Base-by-base conservation (phyloP, 768 basidiomycete species). In the Tricholoma sp. region DNA sequence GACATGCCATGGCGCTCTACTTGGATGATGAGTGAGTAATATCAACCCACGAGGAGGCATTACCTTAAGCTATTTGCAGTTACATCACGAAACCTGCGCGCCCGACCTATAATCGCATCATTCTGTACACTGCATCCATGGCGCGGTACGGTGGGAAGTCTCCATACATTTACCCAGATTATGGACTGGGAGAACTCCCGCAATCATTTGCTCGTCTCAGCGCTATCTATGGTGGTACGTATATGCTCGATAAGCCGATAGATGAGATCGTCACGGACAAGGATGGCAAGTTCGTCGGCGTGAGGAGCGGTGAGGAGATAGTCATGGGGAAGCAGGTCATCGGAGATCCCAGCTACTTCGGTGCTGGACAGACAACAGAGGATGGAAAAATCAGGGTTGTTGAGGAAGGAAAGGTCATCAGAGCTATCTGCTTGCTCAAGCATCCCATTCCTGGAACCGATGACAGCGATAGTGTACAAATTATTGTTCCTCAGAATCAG, bases 401-500 rank as follows among this genome's bases (percentile, higher is more conserved):
- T 24, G 94, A 98, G 73, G 89, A 94, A 60, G 89, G 90, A 62
- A 95, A 90, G 74, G 97, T 98, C 62, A 82, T 99, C 64, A 80
- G 97, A 52, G 97, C 96, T 4, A 99, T 99, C 68, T 98, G 97
- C 77, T 80, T 99, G 74, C 80, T 99, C 71, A 96, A 96, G 76
- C 97, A 98, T 73, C 94, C 95, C 47, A 96, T 99, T 60, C 97
- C 97, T 49, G 94, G 91, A 50, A 98, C 97, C 41, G 96, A 98
- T 18, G 90, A 98, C 67, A 78, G 88, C 47, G 97, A 99, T 75
- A 94, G 91, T 64, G 87, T 87, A 37, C 97, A 99, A 73, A 94
- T 99, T 66, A 94, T 99, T 71, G 96, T 99, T 59, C 97, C 97
- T 39, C 97, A 98, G 74, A 98, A 98, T 73, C 97, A 99, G 74